Evolutionary conservation across 1,284 basidiomycete genomes (phyloP).

Genomic region (Microbotryum violaceum): DNA sequence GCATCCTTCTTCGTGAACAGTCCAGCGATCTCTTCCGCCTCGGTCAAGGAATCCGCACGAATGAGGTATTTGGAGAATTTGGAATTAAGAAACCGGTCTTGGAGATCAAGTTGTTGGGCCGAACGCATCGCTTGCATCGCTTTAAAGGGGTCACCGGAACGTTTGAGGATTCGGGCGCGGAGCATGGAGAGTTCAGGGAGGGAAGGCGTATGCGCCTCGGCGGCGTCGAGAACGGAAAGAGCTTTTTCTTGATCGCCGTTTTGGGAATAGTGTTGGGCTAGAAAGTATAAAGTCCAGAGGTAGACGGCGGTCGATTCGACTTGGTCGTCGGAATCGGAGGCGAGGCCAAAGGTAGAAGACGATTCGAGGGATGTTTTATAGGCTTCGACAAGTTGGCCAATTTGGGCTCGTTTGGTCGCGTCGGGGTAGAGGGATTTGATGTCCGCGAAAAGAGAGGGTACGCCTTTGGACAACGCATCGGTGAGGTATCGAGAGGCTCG

Average conservation of each 20-base stretch:
- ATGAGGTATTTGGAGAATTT: slow-evolving; percentile 89
- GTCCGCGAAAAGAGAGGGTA: slow-evolving; percentile 91
- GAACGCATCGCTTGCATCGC: slow-evolving; percentile 74
- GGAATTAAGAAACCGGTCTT: slow-evolving; percentile 92
- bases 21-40: slow-evolving; percentile 64
- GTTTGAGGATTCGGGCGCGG: slow-evolving; percentile 76
- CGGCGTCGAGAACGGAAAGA: slow-evolving; percentile 56
- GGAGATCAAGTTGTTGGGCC: slow-evolving; percentile 78
- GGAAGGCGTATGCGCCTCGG: slow-evolving; percentile 81
- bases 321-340: slow-evolving; percentile 32
- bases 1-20: slow-evolving; percentile 93
- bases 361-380: slow-evolving; percentile 44
- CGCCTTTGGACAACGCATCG: slow-evolving; percentile 67
- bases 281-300: slow-evolving; percentile 92
- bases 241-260: slow-evolving; percentile 51
- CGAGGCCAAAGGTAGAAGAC: not conserved
- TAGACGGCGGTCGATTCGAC: slow-evolving; percentile 70
- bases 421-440: slow-evolving; percentile 76
- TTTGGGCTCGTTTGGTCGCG: slow-evolving; percentile 54
- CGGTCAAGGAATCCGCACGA: slow-evolving; percentile 66
- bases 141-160: slow-evolving; percentile 68
- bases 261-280: slow-evolving; percentile 81
- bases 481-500: slow-evolving; percentile 64
- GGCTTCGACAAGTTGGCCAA: slow-evolving; percentile 65
- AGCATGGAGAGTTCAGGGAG: slow-evolving; percentile 84